These are phyloP conservation scores for Saccharomycopsis oosterbeekiorum DNA, from an alignment of 805 yeast species.

Conservation along the genomic window DNA sequence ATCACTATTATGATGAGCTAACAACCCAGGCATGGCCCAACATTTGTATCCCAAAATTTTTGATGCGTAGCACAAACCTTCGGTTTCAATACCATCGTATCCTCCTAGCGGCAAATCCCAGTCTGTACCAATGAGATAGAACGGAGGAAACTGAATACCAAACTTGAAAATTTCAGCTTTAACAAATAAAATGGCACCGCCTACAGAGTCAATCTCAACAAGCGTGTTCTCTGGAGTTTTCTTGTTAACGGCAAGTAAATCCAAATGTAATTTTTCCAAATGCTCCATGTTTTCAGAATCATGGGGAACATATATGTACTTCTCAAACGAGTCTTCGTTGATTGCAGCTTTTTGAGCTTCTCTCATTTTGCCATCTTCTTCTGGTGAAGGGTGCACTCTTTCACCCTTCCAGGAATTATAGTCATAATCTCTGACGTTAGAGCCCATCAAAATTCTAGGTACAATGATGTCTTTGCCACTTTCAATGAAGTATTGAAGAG, in stretches of 20 bases:
- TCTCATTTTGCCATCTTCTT: slow-evolving; percentile 16
- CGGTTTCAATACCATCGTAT: slow-evolving; percentile 42
- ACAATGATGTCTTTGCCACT: slow-evolving; percentile 26
- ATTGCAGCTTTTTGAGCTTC: slow-evolving; percentile 24
- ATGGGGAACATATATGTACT: slow-evolving; percentile 23
- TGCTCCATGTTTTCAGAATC: slow-evolving; percentile 19
- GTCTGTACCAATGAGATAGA: slow-evolving; percentile 32
- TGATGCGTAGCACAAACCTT: slow-evolving; percentile 42
- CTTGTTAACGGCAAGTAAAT: slow-evolving; percentile 15
- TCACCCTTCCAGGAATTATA: slow-evolving; percentile 29
- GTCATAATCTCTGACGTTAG: slow-evolving; percentile 26
- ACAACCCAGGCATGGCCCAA: slow-evolving; percentile 40
- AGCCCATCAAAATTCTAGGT: slow-evolving; percentile 25
- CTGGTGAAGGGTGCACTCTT: slow-evolving; percentile 23
- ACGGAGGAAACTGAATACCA: slow-evolving; percentile 35
- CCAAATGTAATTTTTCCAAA: slow-evolving; percentile 21
- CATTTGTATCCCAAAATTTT: slow-evolving; percentile 35
- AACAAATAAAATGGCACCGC: slow-evolving; percentile 40
- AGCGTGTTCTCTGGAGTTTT: slow-evolving; percentile 9
- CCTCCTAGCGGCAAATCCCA: slow-evolving; percentile 34
- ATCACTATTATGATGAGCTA: slow-evolving; percentile 29
- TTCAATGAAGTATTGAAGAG: slow-evolving; percentile 22
- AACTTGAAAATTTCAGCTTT: slow-evolving; percentile 35
- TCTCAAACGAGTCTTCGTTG: slow-evolving; percentile 16
- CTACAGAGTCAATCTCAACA: slow-evolving; percentile 35